Conservation (phyloP, 2,329 filamentous ascomycete species). For the Aureobasidium namibiae region DNA sequence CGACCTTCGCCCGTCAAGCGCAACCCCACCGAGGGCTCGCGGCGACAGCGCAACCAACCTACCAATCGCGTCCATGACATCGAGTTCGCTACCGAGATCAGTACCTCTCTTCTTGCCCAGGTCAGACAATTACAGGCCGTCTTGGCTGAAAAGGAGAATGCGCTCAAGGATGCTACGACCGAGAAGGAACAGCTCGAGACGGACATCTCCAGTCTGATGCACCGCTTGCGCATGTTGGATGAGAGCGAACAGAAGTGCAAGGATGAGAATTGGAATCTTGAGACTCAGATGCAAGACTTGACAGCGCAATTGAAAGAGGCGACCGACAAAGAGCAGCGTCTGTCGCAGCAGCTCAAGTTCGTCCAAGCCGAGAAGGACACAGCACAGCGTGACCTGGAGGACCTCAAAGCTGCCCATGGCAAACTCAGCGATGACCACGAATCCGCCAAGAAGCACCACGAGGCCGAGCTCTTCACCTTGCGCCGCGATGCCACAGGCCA, state of each 20-base stretch:
- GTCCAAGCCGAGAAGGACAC: slow-evolving; percentile 67
- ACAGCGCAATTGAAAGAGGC: slow-evolving; percentile 65
- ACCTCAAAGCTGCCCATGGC: slow-evolving; percentile 70
- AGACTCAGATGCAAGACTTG: slow-evolving; percentile 83
- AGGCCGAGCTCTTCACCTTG: slow-evolving; percentile 76
- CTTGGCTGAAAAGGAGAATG: slow-evolving; percentile 79
- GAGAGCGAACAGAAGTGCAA: slow-evolving; percentile 95
- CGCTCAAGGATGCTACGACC: slow-evolving; percentile 63
- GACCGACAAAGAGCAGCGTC: slow-evolving; percentile 72
- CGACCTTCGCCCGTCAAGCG: slow-evolving; percentile 68
- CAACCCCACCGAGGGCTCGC: slow-evolving; percentile 59
- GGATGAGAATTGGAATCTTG: slow-evolving; percentile 96
- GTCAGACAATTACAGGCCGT: slow-evolving; percentile 82
- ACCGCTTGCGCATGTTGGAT: slow-evolving; percentile 73
- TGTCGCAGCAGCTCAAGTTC: slow-evolving; percentile 63
- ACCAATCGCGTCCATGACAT: slow-evolving; percentile 87
- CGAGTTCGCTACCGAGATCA: slow-evolving; percentile 97
- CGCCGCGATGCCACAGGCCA: slow-evolving; percentile 71
- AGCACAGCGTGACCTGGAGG: slow-evolving; percentile 80
- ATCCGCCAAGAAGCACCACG: slow-evolving; percentile 69
- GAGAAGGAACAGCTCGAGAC: slow-evolving; percentile 75
- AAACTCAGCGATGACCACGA: slow-evolving; percentile 76
- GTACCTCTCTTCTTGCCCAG: slow-evolving; percentile 86
- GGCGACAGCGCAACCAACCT: slow-evolving; percentile 84
- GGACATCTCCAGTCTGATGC: slow-evolving; percentile 69